Evolutionary conservation across 2,329 filamentous ascomycete species (phyloP).

Genomic region (Emericellopsis atlantica): DNA sequence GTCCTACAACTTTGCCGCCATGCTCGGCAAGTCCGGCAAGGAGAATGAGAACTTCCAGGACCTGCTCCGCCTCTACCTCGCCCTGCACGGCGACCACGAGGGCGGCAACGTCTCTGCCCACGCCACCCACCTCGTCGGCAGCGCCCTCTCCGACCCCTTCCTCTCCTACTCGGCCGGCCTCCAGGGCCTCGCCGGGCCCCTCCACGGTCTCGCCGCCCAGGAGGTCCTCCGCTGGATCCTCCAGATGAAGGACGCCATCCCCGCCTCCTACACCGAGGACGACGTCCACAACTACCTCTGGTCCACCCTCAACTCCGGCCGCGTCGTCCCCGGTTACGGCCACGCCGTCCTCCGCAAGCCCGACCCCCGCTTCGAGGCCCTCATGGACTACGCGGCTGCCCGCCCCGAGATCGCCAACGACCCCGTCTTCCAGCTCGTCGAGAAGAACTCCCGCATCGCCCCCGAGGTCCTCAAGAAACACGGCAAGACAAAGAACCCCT

Average conservation of each 20-base stretch:
- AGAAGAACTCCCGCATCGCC: constrained; percentile 85
- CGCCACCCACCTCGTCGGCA: constrained; percentile 87
- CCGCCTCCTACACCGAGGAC: constrained; percentile 61
- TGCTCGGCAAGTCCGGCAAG: constrained; percentile 81
- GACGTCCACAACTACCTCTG: constrained; percentile 87
- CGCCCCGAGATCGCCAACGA: constrained; percentile 76
- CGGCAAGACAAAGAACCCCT: constrained; percentile 97
- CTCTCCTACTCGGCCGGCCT: constrained; percentile 92
- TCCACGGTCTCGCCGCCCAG: constrained; percentile 70
- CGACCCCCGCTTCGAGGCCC: constrained; percentile 87
- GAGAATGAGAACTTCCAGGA: constrained; percentile 94
- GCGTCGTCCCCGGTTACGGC: constrained; percentile 89
- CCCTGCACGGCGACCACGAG: constrained; percentile 95
- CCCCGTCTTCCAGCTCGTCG: constrained; percentile 87
- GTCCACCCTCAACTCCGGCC: constrained; percentile 83
- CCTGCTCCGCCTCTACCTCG: constrained; percentile 83
- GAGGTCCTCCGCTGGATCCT: constrained; percentile 95
- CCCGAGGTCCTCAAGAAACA: constrained; percentile 86
- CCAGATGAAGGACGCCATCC: constrained; percentile 86
- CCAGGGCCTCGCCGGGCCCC: constrained; percentile 85
- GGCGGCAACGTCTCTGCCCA: constrained; percentile 96
- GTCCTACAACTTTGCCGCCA: constrained; percentile 96
- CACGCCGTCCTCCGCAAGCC: constrained; percentile 95
- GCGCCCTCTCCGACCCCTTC: constrained; percentile 88
- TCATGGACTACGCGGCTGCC: constrained; percentile 87